Evolutionary conservation across 2,329 filamentous ascomycete species (phyloP), one percentile per base, ranked within the genome.

Genomic region (Knufia fluminis): DNA sequence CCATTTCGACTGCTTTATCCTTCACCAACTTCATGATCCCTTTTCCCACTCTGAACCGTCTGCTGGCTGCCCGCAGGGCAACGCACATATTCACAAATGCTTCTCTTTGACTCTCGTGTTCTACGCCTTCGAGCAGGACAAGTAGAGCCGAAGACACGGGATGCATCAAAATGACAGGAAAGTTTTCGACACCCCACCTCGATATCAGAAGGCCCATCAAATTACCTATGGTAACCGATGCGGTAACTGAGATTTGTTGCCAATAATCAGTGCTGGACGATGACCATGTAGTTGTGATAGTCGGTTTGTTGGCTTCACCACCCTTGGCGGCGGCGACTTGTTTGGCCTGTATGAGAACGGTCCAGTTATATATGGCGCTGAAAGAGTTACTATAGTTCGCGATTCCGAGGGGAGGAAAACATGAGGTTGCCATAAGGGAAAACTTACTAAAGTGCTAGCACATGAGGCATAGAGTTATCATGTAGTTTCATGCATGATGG

Each of bases 161-260:
- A 24, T 64, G 60, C 28, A 62, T 57, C 40, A 61, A 60, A 43
- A 54, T 59, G 6, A 59, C 59, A 3, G 63, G 61, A 50, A 66
- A 64, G 43, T 59, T 60, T 38, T 66, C 62, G 14, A 60, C 50
- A 3, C 60, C 59, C 64, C 64, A 66, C 9, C 56, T 51, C 10
- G 57, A 49, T 16, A 59, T 60, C 46, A 62, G 57, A 22, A 57
- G 53, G 7, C 58, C 58, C 4, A 61, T 52, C 8, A 65, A 54
- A 10, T 55, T 26, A 17, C 57, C 53, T 3, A 64, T 58, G 4
- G 48, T 52, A 23, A 57, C 56, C 6, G 63, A 59, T 4, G 60
- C 61, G 9, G 57, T 52, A 2, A 65, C 50, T 22, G 59, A 60
- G 2, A 49, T 48, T 16, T 58, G 42, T 32, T 54, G 55, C 20